phyloP scores from a whole-genome alignment of 2,329 filamentous ascomycete genomes.

The Neospermospora avenae region DNA sequence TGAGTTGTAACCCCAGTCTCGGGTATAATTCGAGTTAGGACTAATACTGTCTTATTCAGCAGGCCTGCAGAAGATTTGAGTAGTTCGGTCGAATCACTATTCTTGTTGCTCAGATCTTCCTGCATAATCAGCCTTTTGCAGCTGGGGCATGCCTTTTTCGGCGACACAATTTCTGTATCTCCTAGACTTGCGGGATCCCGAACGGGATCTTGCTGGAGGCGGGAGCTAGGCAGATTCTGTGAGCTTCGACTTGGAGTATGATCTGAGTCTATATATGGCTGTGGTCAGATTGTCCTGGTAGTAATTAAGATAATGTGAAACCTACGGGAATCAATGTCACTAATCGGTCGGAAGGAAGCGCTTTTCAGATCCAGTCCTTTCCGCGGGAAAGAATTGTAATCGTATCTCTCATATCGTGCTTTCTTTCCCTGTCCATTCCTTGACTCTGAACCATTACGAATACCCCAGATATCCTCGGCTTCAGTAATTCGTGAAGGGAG shows the following conservation, averaged over 20 bases:
- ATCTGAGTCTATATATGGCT: slow-evolving; percentile 17
- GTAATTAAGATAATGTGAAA: neutral
- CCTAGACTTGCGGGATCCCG: slow-evolving; percentile 15
- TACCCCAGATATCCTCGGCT: slow-evolving; percentile 9
- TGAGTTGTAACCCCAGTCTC: slow-evolving; percentile 20
- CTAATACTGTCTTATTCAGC: neutral
- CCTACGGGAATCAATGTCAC: slow-evolving; percentile 17
- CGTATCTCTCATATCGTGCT: slow-evolving; percentile 24
- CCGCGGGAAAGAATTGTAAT: slow-evolving; percentile 20
- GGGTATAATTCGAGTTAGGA: slow-evolving; percentile 29
- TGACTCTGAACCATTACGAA: slow-evolving; percentile 18
- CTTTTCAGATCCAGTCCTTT: slow-evolving; percentile 19
- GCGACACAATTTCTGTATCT: slow-evolving; percentile 20
- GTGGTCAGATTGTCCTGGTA: slow-evolving; percentile 15
- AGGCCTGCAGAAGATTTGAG: slow-evolving; percentile 2
- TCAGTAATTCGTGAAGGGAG: slow-evolving; percentile 10
- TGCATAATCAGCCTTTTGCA: slow-evolving; percentile 17
- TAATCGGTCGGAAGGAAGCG: slow-evolving; percentile 15
- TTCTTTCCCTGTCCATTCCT: slow-evolving; percentile 22
- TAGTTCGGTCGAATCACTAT: neutral
- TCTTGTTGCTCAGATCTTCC: slow-evolving; percentile 1
- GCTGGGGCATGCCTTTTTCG: slow-evolving; percentile 17
- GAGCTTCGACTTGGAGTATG: slow-evolving; percentile 15
- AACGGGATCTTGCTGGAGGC: slow-evolving; percentile 6
- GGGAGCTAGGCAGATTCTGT: slow-evolving; percentile 14